phyloP scores from a whole-genome alignment of 2,329 filamentous ascomycete genomes.

The Colletotrichum acutatum region DNA sequence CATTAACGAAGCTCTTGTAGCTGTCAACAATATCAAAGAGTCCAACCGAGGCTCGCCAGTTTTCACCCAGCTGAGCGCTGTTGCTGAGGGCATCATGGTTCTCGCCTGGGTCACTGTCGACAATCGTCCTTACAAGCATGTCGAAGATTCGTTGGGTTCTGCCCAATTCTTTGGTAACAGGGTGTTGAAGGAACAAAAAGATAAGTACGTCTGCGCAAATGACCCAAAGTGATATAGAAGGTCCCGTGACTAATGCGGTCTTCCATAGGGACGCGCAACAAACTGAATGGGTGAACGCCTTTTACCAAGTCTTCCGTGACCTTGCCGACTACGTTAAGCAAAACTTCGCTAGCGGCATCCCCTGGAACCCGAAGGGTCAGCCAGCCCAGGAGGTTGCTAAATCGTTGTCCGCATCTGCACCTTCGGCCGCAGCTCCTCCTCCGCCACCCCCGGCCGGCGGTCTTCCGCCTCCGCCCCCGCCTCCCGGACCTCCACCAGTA shows the following conservation, averaged over 20 bases:
- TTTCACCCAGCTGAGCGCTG: slow-evolving; percentile 85
- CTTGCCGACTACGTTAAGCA: slow-evolving; percentile 87
- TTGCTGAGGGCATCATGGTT: slow-evolving; percentile 89
- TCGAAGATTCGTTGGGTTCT: slow-evolving; percentile 83
- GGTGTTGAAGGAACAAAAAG: slow-evolving; percentile 91
- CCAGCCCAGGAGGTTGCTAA: slow-evolving; percentile 75
- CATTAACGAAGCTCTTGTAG: slow-evolving; percentile 83
- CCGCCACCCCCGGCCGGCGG: slow-evolving; percentile 65
- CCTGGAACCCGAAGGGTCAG: slow-evolving; percentile 85
- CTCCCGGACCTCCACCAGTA: slow-evolving; percentile 76
- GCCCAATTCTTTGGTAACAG: slow-evolving; percentile 96
- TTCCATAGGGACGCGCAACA: slow-evolving; percentile 76
- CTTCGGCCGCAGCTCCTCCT: slow-evolving; percentile 52
- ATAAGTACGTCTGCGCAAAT: slow-evolving; percentile 54
- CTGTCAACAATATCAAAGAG: slow-evolving; percentile 84
- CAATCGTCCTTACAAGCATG: slow-evolving; percentile 83
- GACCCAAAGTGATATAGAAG: slow-evolving; percentile 20
- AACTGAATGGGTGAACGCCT: slow-evolving; percentile 90
- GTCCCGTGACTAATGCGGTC: slow-evolving; percentile 10
- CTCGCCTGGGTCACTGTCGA: slow-evolving; percentile 92
- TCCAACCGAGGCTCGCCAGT: slow-evolving; percentile 79
- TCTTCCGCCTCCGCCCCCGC: slow-evolving; percentile 74
- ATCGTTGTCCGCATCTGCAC: slow-evolving; percentile 62
- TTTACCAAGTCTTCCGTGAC: slow-evolving; percentile 89
- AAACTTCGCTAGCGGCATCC: slow-evolving; percentile 81